Conservation (phyloP, 2,329 filamentous ascomycete genomes). For the Leptographium lundbergii region DNA sequence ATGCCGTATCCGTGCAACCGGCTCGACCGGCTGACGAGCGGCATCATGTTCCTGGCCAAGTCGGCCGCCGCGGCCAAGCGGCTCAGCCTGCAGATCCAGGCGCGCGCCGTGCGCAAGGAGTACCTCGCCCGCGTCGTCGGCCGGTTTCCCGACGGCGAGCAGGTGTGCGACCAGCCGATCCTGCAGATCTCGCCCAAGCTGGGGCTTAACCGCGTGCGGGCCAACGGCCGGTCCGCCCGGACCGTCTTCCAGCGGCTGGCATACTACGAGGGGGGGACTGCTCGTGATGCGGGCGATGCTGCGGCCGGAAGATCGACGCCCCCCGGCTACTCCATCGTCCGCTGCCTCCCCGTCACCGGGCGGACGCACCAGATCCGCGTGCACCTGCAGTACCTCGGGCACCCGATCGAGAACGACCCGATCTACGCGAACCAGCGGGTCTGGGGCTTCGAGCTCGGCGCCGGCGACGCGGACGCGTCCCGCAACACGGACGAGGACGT, state of each 20-base stretch:
- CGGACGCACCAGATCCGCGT: conserved; percentile 92
- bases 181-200: conserved; percentile 90
- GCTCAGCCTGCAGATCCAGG: conserved; percentile 63
- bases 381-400: conserved; percentile 84
- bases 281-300: neutral
- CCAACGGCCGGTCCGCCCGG: conserved; percentile 77
- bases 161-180: conserved; percentile 88
- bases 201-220: conserved; percentile 85
- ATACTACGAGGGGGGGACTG: conserved; percentile 47
- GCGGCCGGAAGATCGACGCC: no score
- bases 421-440: conserved; percentile 94
- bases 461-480: conserved; percentile 48
- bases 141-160: conserved; percentile 79
- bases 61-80: conserved; percentile 65
- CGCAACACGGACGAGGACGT: conserved; percentile 78
- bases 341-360: conserved; percentile 85
- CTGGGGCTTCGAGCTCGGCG: conserved; percentile 71
- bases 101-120: conserved; percentile 81
- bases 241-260: conserved; percentile 87
- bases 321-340: conserved; percentile 77
- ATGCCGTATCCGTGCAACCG: conserved; percentile 67
- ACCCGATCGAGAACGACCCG: conserved; percentile 93
- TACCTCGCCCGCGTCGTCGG: conserved; percentile 88
- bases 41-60: conserved; percentile 97
- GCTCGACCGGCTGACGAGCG: conserved; percentile 86